These are phyloP conservation scores for Vanilla planifolia DNA, from an alignment of 106 monocot species.

Conservation along the genomic window DNA sequence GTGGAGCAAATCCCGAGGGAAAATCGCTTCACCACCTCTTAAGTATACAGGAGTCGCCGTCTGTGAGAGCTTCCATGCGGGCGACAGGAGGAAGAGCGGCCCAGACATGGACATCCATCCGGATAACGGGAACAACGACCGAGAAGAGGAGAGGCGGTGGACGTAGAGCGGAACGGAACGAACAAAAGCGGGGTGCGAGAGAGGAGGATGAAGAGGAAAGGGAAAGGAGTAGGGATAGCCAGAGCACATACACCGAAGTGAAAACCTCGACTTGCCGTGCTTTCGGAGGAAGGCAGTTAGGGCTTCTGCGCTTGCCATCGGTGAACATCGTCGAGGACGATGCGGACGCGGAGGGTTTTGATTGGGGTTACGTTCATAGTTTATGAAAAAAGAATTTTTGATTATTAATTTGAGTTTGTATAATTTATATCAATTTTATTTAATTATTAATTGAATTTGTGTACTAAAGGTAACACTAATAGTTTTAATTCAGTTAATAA, in stretches of 20 bases:
- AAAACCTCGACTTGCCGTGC: constrained; percentile 22
- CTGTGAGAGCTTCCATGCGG: constrained; percentile 77
- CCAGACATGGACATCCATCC: constrained; percentile 19
- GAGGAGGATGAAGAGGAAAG: constrained; percentile 3
- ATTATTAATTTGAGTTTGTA: too few species aligned
- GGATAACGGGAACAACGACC: constrained; percentile 14
- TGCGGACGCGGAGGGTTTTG: neutral
- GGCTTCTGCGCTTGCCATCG: constrained; percentile 49
- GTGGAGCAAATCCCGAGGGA: constrained; percentile 27
- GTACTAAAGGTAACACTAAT: too few species aligned
- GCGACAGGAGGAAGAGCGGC: constrained; percentile 54
- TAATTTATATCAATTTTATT: too few species aligned
- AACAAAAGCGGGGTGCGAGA: constrained; percentile 3
- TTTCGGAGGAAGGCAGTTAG: constrained; percentile 32
- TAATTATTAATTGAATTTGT: too few species aligned
- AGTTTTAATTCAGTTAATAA: too few species aligned
- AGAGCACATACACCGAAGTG: constrained; percentile 2
- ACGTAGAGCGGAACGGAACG: constrained; percentile 9
- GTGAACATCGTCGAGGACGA: constrained; percentile 2
- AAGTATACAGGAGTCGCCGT: constrained; percentile 58
- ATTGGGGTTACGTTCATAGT: too few species aligned
- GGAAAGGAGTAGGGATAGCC: constrained; percentile 1
- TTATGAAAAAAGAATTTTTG: too few species aligned
- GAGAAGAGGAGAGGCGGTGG: constrained; percentile 19
- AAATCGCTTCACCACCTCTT: constrained; percentile 25